phyloP scores from a whole-genome alignment of 2,329 filamentous ascomycete species.

The Aspergillus sp. region DNA sequence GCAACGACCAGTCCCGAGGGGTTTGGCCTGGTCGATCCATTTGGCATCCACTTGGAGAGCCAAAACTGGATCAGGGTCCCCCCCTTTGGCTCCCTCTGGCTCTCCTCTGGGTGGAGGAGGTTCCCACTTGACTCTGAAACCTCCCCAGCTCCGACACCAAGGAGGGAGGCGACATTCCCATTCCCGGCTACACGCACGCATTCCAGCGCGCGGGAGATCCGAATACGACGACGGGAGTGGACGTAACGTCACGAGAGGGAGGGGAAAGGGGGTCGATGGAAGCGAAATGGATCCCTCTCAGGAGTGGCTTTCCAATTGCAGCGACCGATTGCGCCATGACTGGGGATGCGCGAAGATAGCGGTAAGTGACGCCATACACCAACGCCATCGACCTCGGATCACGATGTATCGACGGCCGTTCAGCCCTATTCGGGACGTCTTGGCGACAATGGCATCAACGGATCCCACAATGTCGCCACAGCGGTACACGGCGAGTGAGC shows the following conservation, averaged over 20 bases:
- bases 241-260: not conserved
- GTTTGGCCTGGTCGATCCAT: not conserved
- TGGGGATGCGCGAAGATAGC: no score
- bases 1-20: not conserved
- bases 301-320: not conserved
- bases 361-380: not conserved
- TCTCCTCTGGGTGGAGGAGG: not conserved
- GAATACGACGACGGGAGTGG: no score
- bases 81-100: no score
- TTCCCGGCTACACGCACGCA: not conserved
- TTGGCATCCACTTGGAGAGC: not conserved
- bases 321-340: not conserved
- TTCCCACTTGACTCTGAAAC: not conserved
- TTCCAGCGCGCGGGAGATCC: not conserved
- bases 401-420: not conserved
- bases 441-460: not conserved
- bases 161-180: no score
- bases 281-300: no score
- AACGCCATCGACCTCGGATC: not conserved
- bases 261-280: no score
- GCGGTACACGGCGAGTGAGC: no score
- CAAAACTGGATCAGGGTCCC: not conserved
- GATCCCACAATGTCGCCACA: conserved; percentile 1
- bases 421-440: not conserved
- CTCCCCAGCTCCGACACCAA: no score